phyloP scores from a whole-genome alignment of 2,329 filamentous ascomycete genomes.

The Tolypocladium paradoxum region DNA sequence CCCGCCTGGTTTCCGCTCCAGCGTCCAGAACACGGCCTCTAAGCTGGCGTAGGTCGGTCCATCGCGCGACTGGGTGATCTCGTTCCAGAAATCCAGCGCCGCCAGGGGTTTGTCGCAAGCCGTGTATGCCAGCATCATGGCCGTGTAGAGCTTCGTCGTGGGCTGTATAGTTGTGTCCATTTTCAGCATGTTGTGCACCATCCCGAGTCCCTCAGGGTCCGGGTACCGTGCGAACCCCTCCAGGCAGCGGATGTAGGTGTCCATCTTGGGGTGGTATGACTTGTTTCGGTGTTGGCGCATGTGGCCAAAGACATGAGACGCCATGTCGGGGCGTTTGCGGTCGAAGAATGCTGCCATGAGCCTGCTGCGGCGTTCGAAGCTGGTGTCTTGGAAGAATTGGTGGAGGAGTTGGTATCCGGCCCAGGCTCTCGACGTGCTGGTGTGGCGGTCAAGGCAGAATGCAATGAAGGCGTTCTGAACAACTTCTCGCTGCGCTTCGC shows the following conservation, averaged over 20 bases:
- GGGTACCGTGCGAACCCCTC: conserved; percentile 56
- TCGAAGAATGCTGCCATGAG: conserved; percentile 78
- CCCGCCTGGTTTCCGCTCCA: conserved; percentile 51
- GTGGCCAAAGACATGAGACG: conserved; percentile 75
- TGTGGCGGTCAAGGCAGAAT: conserved; percentile 54
- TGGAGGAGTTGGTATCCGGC: conserved; percentile 54
- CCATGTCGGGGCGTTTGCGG: conserved; percentile 72
- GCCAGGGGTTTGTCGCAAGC: conserved; percentile 53
- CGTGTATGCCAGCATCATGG: conserved; percentile 77
- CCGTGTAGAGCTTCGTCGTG: conserved; percentile 68
- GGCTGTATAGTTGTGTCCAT: conserved; percentile 74
- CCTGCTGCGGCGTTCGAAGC: conserved; percentile 51
- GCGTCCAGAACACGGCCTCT: conserved; percentile 69
- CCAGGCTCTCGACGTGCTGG: conserved; percentile 54
- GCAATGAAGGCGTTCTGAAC: conserved; percentile 56
- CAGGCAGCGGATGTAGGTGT: conserved; percentile 70
- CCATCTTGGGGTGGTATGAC: conserved; percentile 53
- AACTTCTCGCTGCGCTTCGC: conserved; percentile 54
- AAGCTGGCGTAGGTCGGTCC: conserved; percentile 77
- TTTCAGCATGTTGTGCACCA: conserved; percentile 88
- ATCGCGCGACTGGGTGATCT: conserved; percentile 74
- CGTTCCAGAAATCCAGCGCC: conserved; percentile 71
- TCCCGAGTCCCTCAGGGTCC: conserved; percentile 51
- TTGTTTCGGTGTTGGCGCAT: conserved; percentile 71
- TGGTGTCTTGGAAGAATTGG: conserved; percentile 55